These are phyloP conservation scores for Leishmania arabica DNA, from an alignment of 208 protist species.

Conservation along the genomic window DNA sequence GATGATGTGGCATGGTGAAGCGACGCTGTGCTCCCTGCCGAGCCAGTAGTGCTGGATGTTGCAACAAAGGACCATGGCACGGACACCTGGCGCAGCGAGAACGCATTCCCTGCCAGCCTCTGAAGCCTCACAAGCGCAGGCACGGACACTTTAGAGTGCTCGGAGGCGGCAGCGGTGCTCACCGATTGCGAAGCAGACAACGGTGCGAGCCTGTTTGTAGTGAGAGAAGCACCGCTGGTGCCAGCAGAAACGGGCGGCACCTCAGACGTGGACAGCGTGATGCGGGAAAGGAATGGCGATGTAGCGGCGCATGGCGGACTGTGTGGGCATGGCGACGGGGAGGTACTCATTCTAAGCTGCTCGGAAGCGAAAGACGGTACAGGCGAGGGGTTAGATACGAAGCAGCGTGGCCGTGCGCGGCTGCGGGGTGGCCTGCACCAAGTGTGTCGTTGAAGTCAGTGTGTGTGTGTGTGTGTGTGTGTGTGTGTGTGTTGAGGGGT, in stretches of 20 bases:
- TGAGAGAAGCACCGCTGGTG: not conserved
- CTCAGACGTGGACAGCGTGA: not conserved
- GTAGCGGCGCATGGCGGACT: not conserved
- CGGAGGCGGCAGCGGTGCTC: not conserved
- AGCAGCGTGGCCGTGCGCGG: not conserved
- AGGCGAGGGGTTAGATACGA: not conserved
- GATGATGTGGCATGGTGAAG: not conserved
- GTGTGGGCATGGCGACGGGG: not conserved
- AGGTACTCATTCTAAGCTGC: not conserved
- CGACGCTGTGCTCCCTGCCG: not conserved
- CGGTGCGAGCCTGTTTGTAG: not conserved
- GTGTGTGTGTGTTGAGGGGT: not conserved
- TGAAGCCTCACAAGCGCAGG: conserved; percentile 20
- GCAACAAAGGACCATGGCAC: not conserved
- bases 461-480: not conserved
- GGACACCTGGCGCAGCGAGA: conserved; percentile 15
- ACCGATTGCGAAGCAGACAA: not conserved
- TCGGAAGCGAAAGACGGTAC: not conserved
- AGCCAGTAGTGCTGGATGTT: not conserved
- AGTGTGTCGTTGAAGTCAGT: not conserved
- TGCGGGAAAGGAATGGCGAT: not conserved
- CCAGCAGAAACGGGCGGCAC: not conserved
- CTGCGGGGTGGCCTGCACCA: not conserved
- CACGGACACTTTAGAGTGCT: not conserved
- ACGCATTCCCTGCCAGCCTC: conserved; percentile 18